These are phyloP conservation scores for Podospora pseudocomata DNA, from an alignment of 495 filamentous ascomycete genomes.

Conservation along the genomic window DNA sequence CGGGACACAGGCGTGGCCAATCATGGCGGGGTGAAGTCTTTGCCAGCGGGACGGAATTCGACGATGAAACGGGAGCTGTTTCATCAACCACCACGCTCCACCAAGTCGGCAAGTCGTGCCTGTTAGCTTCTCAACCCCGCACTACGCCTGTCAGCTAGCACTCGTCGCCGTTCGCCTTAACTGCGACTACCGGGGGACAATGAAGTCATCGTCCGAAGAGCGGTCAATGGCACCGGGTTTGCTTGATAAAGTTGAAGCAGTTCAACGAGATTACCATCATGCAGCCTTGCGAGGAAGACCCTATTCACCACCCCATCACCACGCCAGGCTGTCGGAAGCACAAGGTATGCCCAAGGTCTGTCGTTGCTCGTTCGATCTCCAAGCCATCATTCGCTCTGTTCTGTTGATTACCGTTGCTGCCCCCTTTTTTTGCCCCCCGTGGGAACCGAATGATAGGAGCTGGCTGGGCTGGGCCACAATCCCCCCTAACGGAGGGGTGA, in stretches of 20 bases:
- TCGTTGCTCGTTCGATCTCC: background rate
- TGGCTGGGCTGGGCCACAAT: no score
- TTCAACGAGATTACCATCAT: background rate
- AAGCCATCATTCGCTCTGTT: background rate
- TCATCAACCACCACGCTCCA: conserved; percentile 23
- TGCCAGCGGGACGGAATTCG: conserved; percentile 10
- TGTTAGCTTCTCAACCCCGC: conserved; percentile 11
- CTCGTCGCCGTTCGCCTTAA: background rate
- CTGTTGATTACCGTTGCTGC: background rate
- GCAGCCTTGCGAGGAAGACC: background rate
- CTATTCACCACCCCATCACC: background rate
- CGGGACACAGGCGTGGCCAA: background rate
- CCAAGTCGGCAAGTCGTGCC: conserved; percentile 7
- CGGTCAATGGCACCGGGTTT: conserved; percentile 12
- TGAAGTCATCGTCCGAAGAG: conserved; percentile 14
- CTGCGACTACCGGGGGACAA: background rate
- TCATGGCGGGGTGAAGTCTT: conserved; percentile 7
- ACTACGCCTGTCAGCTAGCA: background rate
- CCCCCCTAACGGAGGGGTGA: background rate
- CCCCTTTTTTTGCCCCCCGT: background rate
- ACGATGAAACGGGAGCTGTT: conserved; percentile 29
- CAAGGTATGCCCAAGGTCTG: no score
- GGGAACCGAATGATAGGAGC: no score
- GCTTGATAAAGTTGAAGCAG: background rate
- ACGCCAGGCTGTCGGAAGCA: background rate